Evolutionary conservation across 768 basidiomycete genomes (phyloP).

Genomic region (Chalciporus pseudorubinellus): DNA sequence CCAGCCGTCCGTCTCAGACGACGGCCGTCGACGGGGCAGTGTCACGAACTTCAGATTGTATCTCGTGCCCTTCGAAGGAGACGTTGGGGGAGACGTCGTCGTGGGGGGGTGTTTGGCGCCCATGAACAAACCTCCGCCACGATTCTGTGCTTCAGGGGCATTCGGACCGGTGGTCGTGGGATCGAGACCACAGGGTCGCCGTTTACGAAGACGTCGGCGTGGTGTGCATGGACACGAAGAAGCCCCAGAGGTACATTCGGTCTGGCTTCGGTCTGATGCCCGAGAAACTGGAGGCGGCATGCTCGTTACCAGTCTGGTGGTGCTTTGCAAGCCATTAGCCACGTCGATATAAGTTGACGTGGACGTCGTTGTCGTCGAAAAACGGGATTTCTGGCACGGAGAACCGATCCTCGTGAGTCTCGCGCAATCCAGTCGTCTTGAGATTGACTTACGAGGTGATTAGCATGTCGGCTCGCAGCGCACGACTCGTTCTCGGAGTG

Average conservation of each 20-base stretch:
- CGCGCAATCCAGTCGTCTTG: not conserved
- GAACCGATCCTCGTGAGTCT: not conserved
- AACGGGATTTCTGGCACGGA: conserved; percentile 30
- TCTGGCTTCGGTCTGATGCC: conserved; percentile 4
- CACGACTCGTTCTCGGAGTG: conserved; percentile 13
- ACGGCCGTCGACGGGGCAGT: conserved; percentile 14
- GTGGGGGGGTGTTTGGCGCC: not conserved
- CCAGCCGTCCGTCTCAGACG: conserved; percentile 27
- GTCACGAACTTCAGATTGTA: conserved; percentile 14
- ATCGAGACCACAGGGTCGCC: conserved; percentile 17
- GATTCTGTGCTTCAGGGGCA: not conserved
- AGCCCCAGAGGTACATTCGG: conserved; percentile 9
- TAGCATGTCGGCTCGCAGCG: not conserved
- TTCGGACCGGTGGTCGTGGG: conserved; percentile 15
- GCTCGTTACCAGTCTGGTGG: not conserved
- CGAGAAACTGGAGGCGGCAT: not conserved
- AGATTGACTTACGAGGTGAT: conserved; percentile 16
- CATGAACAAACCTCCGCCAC: not conserved
- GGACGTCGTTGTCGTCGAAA: conserved; percentile 35
- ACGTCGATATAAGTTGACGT: conserved; percentile 32
- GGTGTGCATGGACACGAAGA: conserved; percentile 25
- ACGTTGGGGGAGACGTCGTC: not conserved
- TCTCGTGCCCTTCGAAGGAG: conserved; percentile 18
- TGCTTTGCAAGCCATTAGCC: conserved; percentile 1
- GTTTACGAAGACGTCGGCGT: conserved; percentile 31